A percentile compares a stretch with the other conserved stretches of the same genome.
phyloP scores from a whole-genome alignment of 768 basidiomycete species.

The Leccinum imitatum region DNA sequence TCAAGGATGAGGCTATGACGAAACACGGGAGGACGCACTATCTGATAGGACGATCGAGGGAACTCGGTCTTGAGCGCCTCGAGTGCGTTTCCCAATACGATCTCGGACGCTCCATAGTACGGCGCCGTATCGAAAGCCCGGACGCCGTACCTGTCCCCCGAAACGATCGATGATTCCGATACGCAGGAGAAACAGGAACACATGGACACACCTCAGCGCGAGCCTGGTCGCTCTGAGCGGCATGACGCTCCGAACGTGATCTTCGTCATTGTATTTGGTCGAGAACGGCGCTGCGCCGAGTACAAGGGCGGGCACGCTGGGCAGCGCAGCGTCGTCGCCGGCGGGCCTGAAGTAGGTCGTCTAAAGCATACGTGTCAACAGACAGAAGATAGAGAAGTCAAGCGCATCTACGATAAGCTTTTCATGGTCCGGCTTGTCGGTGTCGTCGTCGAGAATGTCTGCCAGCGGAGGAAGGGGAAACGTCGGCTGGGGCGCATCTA shows the following conservation, averaged over 20 bases:
- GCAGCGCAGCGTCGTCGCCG: constrained; percentile 26
- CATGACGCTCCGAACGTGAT: constrained; percentile 49
- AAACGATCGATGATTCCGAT: background rate
- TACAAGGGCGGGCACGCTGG: constrained; percentile 49
- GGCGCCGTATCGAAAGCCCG: constrained; percentile 79
- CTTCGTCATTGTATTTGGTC: constrained; percentile 61
- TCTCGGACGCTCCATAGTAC: constrained; percentile 80
- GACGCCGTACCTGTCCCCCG: constrained; percentile 66
- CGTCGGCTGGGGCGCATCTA: constrained; percentile 42
- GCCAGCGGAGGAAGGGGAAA: constrained; percentile 40
- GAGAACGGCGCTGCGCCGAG: constrained; percentile 76
- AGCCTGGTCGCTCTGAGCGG: constrained; percentile 71
- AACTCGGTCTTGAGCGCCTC: constrained; percentile 62
- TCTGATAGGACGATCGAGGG: constrained; percentile 72
- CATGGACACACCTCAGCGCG: constrained; percentile 60
- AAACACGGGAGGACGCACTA: constrained; percentile 42
- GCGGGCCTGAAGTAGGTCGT: constrained; percentile 31
- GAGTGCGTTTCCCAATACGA: constrained; percentile 67
- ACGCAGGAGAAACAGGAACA: background rate
- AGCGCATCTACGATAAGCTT: constrained; percentile 34
- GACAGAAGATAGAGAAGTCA: background rate
- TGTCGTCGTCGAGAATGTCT: constrained; percentile 40
- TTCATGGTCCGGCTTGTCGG: constrained; percentile 39
- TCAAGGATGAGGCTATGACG: too few relatives aligned
- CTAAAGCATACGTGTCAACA: constrained; percentile 24